A percentile compares a stretch with the other conserved stretches of the same genome.
Conservation (phyloP, 257 asterid genomes). For the Penstemon eatonii region DNA sequence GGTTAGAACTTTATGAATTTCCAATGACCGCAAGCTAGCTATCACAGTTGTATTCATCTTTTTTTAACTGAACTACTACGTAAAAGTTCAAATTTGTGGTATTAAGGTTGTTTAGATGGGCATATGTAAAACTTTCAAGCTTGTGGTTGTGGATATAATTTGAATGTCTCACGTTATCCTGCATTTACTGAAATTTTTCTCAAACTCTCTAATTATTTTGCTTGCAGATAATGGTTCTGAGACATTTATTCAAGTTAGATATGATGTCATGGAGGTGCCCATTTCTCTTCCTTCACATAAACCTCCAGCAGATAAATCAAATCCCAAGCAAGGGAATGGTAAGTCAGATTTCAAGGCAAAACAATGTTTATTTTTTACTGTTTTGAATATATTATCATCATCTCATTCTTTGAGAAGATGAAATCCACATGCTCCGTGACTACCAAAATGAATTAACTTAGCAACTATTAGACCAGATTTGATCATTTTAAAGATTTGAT, state of each 20-base stretch:
- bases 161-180: background rate
- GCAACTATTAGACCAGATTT: background rate
- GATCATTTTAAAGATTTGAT: slow-evolving; percentile 1
- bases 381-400: too few species aligned
- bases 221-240: slow-evolving; percentile 68
- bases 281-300: slow-evolving; percentile 78
- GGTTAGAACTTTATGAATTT: background rate
- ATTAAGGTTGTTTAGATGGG: background rate
- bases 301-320: slow-evolving; percentile 93
- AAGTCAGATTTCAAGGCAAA: slow-evolving; percentile 32
- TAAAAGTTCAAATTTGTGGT: background rate
- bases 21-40: background rate
- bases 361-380: too few species aligned
- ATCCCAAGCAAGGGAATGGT: slow-evolving; percentile 97
- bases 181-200: background rate
- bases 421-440: background rate
- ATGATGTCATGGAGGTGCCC: slow-evolving; percentile 85
- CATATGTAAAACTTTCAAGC: too few species aligned
- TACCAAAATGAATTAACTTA: background rate
- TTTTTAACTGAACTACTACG: background rate
- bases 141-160: background rate
- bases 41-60: slow-evolving; percentile 2
- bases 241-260: slow-evolving; percentile 63
- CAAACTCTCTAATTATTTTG: slow-evolving; percentile 18
- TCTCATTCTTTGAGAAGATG: too few species aligned